Evolutionary conservation across 371 early-diverging fungal genomes (phyloP).

Genomic region (Rhizomucor miehei): DNA sequence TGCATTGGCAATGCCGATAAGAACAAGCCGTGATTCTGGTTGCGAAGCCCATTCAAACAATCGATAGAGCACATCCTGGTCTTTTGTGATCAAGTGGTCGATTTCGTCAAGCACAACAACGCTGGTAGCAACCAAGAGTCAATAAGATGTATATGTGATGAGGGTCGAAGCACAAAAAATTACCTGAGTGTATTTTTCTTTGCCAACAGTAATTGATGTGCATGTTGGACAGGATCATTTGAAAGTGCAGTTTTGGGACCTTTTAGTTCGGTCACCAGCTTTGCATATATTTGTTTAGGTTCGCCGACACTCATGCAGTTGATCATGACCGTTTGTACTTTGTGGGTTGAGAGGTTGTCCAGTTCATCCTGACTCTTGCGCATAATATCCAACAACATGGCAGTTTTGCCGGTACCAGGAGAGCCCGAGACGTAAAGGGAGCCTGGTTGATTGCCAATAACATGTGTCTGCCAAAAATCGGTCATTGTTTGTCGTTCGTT

Average conservation of each 20-base stretch:
- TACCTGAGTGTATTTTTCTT: constrained; percentile 44
- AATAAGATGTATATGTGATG: neutral
- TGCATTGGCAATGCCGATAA: constrained; percentile 97
- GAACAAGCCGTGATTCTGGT: constrained; percentile 62
- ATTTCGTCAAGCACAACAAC: constrained; percentile 91
- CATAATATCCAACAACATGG: constrained; percentile 68
- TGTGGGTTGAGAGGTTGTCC: constrained; percentile 26
- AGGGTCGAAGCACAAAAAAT: neutral
- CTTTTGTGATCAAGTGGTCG: constrained; percentile 78
- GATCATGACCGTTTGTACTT: constrained; percentile 55
- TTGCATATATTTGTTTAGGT: constrained; percentile 67
- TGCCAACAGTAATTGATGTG: constrained; percentile 29
- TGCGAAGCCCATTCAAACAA: constrained; percentile 80
- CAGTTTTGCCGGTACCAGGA: constrained; percentile 97
- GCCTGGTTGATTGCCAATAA: constrained; percentile 40
- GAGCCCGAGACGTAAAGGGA: constrained; percentile 89
- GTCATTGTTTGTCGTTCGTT: constrained; percentile 60
- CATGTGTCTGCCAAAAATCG: constrained; percentile 51
- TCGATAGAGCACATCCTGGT: constrained; percentile 84
- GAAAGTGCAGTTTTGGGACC: constrained; percentile 13
- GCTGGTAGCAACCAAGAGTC: constrained; percentile 27
- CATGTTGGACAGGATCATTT: constrained; percentile 31
- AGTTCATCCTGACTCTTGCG: constrained; percentile 26
- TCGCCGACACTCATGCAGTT: constrained; percentile 87
- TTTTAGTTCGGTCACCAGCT: constrained; percentile 55